Evolutionary conservation across 306 rosid genomes (phyloP), one percentile per base, ranked within the genome.

Genomic region (Ceratonia siliqua): DNA sequence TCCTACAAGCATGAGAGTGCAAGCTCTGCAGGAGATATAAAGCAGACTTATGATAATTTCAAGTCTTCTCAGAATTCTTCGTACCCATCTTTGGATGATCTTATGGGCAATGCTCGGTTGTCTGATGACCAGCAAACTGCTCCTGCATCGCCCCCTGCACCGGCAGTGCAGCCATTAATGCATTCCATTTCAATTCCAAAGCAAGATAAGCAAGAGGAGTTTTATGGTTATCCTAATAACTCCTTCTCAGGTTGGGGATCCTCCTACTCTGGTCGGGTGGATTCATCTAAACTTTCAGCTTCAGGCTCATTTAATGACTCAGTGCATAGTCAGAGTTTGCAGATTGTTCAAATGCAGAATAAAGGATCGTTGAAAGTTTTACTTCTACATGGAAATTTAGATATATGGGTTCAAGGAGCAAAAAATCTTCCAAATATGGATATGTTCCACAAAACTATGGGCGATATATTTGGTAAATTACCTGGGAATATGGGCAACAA

Each of bases 361-460:
- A 87, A 85, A 87, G 90, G 83, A 38, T 94, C 99, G 22, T 87
- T 92, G 70, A 92, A 75, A 72, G 86, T 82, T 54, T 72, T 92
- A 79, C 97, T 94, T 21, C 74, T 94, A 24, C 99, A 92, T 84
- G 99, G 99, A 63, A 86, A 83, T 85, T 85, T 94, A 33, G 99
- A 94, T 81, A 94, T 94, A 59, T 89, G 91, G 85, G 78, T 94
- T 55, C 78, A 83, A 69, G 82, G 74, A 39, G 99, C 99, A 15
- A 81, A 46, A 27, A 79, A 90, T 77, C 96, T 94, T 81, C 99
- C 99, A 4, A 94, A 94, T 77, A 86, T 92, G 97, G 99, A 94
- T 83, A 90, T 90, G 97, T 94, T 94, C 80, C 99, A 94, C 79
- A 94, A 85, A 69, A 92, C 97, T 30, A 79, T 92, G 58, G 97